Evolutionary conservation across 2,329 filamentous ascomycete species (phyloP).

Genomic region (Talaromyces sp.): DNA sequence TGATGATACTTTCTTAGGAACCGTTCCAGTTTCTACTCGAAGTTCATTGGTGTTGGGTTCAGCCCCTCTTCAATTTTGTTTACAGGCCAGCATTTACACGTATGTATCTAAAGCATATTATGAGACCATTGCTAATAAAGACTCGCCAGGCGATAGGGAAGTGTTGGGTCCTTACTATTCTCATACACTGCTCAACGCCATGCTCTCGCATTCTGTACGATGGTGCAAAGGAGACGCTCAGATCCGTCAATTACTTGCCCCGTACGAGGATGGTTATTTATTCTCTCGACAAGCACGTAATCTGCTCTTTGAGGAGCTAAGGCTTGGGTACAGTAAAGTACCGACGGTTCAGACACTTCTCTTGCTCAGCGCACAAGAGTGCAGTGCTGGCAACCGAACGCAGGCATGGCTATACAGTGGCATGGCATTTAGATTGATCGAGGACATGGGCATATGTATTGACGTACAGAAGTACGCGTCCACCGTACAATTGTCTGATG

Average conservation of each 20-base stretch:
- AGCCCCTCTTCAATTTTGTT: not conserved
- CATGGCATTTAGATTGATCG: not conserved
- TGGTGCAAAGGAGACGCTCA: not conserved
- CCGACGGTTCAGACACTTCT: not conserved
- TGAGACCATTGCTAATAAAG: not conserved
- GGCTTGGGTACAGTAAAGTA: not conserved
- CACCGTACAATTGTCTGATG: not conserved
- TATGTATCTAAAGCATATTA: not conserved
- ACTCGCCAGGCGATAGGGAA: not conserved
- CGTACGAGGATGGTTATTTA: too few species aligned
- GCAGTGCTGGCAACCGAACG: too few species aligned
- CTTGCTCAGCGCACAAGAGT: not conserved
- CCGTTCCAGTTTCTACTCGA: not conserved
- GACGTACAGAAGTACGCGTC: not conserved
- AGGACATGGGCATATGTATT: not conserved
- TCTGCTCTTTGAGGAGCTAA: too few species aligned
- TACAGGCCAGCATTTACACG: not conserved
- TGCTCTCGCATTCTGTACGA: not conserved
- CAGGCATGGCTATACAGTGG: not conserved
- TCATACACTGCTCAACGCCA: not conserved
- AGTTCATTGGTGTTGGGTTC: not conserved
- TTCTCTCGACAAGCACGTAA: too few species aligned
- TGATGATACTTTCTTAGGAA: too few species aligned
- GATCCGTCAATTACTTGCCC: too few species aligned
- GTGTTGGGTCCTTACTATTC: not conserved